phyloP scores from a whole-genome alignment of 257 asterid genomes.

The Solanum stenotomum region DNA sequence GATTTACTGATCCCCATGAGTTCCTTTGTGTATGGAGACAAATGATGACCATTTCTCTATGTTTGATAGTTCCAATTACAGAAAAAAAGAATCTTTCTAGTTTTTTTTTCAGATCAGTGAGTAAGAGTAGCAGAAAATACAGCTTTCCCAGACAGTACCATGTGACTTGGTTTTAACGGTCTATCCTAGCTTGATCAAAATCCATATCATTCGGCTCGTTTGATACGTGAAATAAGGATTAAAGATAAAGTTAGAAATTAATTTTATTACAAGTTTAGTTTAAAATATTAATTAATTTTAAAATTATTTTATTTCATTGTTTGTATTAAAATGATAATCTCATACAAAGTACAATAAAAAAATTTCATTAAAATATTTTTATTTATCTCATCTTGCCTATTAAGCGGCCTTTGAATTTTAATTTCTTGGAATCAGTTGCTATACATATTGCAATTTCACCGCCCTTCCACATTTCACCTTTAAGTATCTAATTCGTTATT shows the following conservation, averaged over 20 bases:
- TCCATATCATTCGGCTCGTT: neutral
- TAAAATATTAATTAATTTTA: neutral
- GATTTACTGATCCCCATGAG: conserved; percentile 15
- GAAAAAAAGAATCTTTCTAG: conserved; percentile 11
- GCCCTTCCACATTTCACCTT: neutral
- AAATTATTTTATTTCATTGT: neutral
- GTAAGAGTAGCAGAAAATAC: conserved; percentile 4
- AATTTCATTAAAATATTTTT: neutral
- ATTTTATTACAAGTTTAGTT: too few relatives aligned
- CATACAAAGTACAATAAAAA: neutral
- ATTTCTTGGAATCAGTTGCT: neutral
- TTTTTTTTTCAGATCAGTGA: neutral
- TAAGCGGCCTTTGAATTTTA: neutral
- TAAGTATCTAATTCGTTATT: neutral
- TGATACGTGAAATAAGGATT: too few relatives aligned
- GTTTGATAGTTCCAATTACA: conserved; percentile 13
- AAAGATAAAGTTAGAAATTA: neutral
- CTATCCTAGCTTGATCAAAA: neutral
- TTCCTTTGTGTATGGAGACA: conserved; percentile 6
- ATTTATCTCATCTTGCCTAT: neutral
- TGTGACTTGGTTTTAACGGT: conserved; percentile 8
- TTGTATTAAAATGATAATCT: neutral
- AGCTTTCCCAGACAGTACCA: conserved; percentile 12
- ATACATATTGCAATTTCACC: neutral
- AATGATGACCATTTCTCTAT: neutral